Evolutionary conservation across 371 early-diverging fungal species (phyloP).

Genomic region (Rhizomucor miehei): DNA sequence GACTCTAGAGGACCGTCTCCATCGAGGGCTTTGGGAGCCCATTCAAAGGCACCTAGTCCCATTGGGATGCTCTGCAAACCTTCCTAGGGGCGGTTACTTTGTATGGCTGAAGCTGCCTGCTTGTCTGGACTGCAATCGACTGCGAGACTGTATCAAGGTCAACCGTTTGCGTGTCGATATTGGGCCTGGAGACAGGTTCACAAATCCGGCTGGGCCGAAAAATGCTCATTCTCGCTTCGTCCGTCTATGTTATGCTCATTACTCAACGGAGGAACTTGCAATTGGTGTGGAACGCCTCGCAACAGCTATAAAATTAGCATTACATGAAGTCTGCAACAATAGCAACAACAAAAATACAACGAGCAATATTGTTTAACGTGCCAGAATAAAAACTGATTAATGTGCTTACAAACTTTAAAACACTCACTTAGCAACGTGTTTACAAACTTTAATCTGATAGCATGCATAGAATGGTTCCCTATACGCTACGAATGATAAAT

Average conservation of each 20-base stretch:
- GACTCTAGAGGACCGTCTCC: constrained; percentile 17
- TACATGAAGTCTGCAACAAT: neutral
- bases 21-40: constrained; percentile 21
- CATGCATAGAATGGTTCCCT: no score
- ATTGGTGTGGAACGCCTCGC: neutral
- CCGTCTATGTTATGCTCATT: constrained; percentile 23
- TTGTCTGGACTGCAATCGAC: constrained; percentile 10
- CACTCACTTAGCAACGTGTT: no score
- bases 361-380: no score
- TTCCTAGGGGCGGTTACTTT: constrained; percentile 43
- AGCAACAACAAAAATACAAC: no score
- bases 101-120: constrained; percentile 39
- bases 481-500: no score
- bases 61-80: constrained; percentile 24
- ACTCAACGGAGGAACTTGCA: neutral
- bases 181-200: constrained; percentile 27
- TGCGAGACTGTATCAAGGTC: constrained; percentile 14
- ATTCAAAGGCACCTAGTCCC: constrained; percentile 25
- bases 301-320: neutral
- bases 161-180: constrained; percentile 18
- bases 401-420: no score
- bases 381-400: no score
- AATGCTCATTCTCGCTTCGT: constrained; percentile 5
- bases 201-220: constrained; percentile 6
- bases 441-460: no score